These are phyloP conservation scores for Suillus clintonianus DNA, from an alignment of 768 basidiomycete species.

Conservation along the genomic window DNA sequence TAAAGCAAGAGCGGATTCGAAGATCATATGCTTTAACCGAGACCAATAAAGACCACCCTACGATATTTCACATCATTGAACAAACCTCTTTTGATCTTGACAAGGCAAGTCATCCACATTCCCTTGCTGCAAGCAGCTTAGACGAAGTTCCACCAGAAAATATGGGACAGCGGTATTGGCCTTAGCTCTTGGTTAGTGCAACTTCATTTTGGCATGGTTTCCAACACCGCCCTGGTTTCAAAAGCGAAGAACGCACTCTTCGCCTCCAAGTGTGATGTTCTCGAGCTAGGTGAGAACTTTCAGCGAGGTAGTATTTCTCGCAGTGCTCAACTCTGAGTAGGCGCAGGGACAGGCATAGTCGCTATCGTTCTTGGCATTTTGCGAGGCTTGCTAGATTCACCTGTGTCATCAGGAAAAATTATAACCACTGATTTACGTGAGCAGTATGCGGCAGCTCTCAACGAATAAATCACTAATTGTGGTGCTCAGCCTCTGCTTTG, in stretches of 20 bases:
- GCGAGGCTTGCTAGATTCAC: slow-evolving; percentile 37
- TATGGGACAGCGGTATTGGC: slow-evolving; percentile 94
- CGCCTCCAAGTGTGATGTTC: slow-evolving; percentile 38
- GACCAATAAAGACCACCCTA: slow-evolving; percentile 18
- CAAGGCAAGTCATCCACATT: slow-evolving; percentile 58
- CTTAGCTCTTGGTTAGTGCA: slow-evolving; percentile 74
- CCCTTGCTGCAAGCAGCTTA: background rate
- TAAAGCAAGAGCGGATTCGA: slow-evolving; percentile 71
- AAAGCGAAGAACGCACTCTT: slow-evolving; percentile 42
- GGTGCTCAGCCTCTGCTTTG: slow-evolving; percentile 71
- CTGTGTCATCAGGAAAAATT: slow-evolving; percentile 35
- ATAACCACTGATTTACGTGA: slow-evolving; percentile 74
- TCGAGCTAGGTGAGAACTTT: slow-evolving; percentile 69
- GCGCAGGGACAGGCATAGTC: slow-evolving; percentile 85
- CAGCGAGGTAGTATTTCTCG: background rate
- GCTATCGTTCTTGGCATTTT: slow-evolving; percentile 65
- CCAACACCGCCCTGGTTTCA: slow-evolving; percentile 9
- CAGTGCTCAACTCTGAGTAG: slow-evolving; percentile 36
- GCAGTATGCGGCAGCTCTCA: slow-evolving; percentile 21
- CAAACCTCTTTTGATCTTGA: slow-evolving; percentile 91
- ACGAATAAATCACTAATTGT: background rate
- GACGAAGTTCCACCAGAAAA: slow-evolving; percentile 62
- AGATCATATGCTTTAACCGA: slow-evolving; percentile 49
- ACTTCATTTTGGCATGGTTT: slow-evolving; percentile 23
- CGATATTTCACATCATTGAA: slow-evolving; percentile 59